These are phyloP conservation scores for Arabidopsis suecica DNA, from an alignment of 345 rosid genomes.

Conservation along the genomic window DNA sequence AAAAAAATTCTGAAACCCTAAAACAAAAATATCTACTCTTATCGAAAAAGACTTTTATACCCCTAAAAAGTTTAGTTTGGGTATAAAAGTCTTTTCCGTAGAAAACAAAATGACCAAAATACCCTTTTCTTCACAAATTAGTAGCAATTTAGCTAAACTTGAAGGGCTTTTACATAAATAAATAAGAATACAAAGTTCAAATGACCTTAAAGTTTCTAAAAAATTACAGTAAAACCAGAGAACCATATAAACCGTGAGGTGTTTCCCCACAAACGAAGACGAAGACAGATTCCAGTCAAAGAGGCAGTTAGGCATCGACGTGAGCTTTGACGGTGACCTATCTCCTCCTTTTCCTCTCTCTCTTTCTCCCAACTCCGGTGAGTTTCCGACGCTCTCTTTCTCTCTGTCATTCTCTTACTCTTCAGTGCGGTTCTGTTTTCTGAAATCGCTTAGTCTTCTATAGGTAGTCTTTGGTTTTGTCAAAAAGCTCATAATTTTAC, in stretches of 20 bases:
- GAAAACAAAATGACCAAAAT: background rate
- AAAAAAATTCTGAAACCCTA: background rate
- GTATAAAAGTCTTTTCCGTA: background rate
- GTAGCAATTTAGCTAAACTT: background rate
- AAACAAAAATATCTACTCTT: background rate
- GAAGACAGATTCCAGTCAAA: constrained; percentile 42
- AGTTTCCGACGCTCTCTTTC: constrained; percentile 17
- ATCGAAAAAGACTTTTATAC: background rate
- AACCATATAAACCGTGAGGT: constrained; percentile 33
- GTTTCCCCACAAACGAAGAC: constrained; percentile 30
- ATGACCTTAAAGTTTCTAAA: background rate
- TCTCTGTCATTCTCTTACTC: constrained; percentile 9
- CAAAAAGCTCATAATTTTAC: background rate
- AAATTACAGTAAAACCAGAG: constrained; percentile 41
- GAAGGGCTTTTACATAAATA: constrained; percentile 17
- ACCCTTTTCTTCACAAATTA: background rate
- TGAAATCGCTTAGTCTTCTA: constrained; percentile 10
- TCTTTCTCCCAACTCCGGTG: constrained; percentile 25
- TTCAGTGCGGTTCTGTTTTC: background rate
- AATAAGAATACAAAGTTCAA: background rate
- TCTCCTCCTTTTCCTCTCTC: background rate
- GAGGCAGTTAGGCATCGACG: constrained; percentile 32
- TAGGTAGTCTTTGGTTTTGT: background rate
- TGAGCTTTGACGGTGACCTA: constrained; percentile 29
- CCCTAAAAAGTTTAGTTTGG: background rate